Evolutionary conservation across 352 stramenopile species (phyloP).

Genomic region (Globisporangium recalcitrans): DNA sequence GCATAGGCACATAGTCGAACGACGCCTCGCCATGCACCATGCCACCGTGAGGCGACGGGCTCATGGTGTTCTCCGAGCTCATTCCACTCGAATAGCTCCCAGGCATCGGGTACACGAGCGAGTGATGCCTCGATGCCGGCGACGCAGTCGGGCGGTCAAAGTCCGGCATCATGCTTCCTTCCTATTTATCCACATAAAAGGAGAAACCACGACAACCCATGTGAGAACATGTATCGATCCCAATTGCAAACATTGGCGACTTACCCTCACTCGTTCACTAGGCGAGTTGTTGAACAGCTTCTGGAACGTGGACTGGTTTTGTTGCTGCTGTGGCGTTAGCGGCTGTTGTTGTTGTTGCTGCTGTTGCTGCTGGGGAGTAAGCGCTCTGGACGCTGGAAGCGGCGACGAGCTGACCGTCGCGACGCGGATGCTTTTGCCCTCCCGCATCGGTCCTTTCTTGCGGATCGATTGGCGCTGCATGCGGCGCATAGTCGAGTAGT

Average conservation of each 20-base stretch:
- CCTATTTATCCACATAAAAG: neutral
- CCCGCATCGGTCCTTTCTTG: constrained; percentile 77
- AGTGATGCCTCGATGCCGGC: constrained; percentile 36
- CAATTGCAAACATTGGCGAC: too few species aligned
- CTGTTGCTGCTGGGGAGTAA: neutral
- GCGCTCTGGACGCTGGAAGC: constrained; percentile 20
- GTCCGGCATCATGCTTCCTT: constrained; percentile 21
- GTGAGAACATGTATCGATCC: too few species aligned
- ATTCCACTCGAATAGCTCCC: constrained; percentile 24
- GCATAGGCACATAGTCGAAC: constrained; percentile 50
- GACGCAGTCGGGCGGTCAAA: constrained; percentile 37
- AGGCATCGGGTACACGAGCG: constrained; percentile 35
- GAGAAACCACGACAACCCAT: neutral
- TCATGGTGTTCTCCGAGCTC: constrained; percentile 17
- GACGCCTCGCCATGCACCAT: constrained; percentile 25
- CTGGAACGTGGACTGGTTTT: constrained; percentile 40
- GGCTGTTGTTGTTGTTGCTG: constrained; percentile 15
- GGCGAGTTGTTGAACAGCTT: constrained; percentile 47
- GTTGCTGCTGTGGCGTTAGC: constrained; percentile 24
- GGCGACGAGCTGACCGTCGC: constrained; percentile 49
- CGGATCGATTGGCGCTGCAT: constrained; percentile 86
- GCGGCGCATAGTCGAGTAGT: constrained; percentile 89
- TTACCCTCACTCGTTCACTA: constrained; percentile 32
- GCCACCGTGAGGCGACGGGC: neutral
- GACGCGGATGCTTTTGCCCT: constrained; percentile 77